A percentile compares a stretch with the other conserved stretches of the same genome.
Conservation (phyloP, 768 basidiomycete genomes). For the Termitomyces sp. region DNA sequence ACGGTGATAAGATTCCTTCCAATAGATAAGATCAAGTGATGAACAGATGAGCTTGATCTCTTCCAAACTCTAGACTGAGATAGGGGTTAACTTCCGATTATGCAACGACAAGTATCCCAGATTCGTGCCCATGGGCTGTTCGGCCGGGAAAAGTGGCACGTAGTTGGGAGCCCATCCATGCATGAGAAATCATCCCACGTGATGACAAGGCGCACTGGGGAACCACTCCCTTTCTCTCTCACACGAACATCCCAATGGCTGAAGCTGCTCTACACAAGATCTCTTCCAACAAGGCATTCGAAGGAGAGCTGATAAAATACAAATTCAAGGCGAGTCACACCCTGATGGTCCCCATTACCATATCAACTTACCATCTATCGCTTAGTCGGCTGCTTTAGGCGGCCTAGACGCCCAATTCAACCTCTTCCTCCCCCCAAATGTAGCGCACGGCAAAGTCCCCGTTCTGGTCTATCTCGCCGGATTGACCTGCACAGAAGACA, state of each 20-base stretch:
- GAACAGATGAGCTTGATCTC: neutral
- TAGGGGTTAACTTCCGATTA: neutral
- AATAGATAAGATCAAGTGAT: slow-evolving; percentile 5
- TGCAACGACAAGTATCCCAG: neutral
- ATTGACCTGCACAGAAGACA: slow-evolving; percentile 89
- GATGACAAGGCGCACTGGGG: slow-evolving; percentile 7
- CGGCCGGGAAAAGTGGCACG: neutral
- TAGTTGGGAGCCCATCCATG: neutral
- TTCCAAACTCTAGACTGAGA: neutral
- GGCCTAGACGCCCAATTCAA: slow-evolving; percentile 77
- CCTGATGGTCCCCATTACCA: slow-evolving; percentile 1
- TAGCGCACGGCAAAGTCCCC: slow-evolving; percentile 42
- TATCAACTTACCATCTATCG: neutral
- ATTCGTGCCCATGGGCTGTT: neutral
- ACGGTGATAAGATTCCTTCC: neutral
- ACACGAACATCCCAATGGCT: slow-evolving; percentile 6
- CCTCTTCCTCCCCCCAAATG: slow-evolving; percentile 73
- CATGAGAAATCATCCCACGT: slow-evolving; percentile 7
- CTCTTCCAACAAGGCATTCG: slow-evolving; percentile 74
- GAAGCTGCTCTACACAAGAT: slow-evolving; percentile 47
- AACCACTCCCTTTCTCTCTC: neutral
- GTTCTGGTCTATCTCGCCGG: slow-evolving; percentile 88
- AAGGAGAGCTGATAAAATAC: slow-evolving; percentile 81
- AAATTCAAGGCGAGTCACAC: slow-evolving; percentile 56
- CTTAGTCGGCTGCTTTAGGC: slow-evolving; percentile 73